Conservation (phyloP, 2,329 filamentous ascomycete species). For the Diaporthe sp. region DNA sequence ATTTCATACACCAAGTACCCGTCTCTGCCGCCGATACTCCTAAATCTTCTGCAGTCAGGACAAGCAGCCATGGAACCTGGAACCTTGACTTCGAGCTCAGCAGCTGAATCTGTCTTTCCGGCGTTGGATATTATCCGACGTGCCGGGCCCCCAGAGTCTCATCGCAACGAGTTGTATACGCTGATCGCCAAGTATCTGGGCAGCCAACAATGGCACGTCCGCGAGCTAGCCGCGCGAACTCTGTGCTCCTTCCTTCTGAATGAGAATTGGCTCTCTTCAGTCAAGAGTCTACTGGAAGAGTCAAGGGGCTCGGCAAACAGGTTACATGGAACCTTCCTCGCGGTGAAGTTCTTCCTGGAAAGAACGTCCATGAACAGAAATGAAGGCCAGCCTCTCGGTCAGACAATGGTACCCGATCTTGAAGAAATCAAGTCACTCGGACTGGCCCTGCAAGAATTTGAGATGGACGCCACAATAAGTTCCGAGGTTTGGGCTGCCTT, state of each 20-base stretch:
- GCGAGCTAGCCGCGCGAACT: constrained; percentile 83
- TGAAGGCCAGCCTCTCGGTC: constrained; percentile 22
- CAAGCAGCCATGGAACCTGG: constrained; percentile 57
- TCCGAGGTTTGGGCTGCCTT: constrained; percentile 61
- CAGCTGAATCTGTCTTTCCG: constrained; percentile 82
- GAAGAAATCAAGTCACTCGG: constrained; percentile 27
- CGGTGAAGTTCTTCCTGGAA: constrained; percentile 68
- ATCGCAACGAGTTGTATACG: constrained; percentile 66
- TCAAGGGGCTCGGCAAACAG: constrained; percentile 59
- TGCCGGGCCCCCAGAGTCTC: constrained; percentile 72
- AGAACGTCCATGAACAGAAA: constrained; percentile 54
- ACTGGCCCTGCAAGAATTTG: constrained; percentile 28
- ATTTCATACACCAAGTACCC: constrained; percentile 80
- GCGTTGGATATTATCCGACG: constrained; percentile 85
- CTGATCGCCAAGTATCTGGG: constrained; percentile 73
- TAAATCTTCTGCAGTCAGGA: constrained; percentile 70
- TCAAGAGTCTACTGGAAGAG: constrained; percentile 53
- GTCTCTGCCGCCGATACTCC: constrained; percentile 72
- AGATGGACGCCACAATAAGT: constrained; percentile 37
- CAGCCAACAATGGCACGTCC: constrained; percentile 82
- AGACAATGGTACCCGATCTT: background rate
- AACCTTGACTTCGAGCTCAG: constrained; percentile 46
- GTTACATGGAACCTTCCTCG: constrained; percentile 70
- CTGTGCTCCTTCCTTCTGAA: constrained; percentile 73
- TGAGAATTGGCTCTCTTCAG: constrained; percentile 59